Evolutionary conservation across 1,284 basidiomycete species (phyloP).

Genomic region (Rhodotorula sp.): DNA sequence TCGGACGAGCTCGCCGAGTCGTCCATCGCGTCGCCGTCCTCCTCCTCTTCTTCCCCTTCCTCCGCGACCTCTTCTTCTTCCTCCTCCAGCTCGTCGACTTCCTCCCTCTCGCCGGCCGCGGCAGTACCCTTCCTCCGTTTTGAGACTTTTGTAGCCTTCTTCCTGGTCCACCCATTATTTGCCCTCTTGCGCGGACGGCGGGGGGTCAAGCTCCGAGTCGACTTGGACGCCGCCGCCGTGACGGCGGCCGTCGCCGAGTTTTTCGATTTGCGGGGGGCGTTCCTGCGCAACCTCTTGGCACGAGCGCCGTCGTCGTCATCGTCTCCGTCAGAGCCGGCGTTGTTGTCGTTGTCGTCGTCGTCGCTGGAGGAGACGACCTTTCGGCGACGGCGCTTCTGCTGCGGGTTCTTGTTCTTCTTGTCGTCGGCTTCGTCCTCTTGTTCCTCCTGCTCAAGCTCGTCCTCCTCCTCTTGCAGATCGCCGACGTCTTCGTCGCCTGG

Average conservation of each 20-base stretch:
- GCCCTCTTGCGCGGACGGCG: too few species aligned
- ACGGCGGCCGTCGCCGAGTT: too few species aligned
- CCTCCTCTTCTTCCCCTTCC: background rate
- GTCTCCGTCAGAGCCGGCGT: background rate
- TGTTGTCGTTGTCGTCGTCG: background rate
- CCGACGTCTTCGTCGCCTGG: background rate
- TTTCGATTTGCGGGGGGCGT: too few species aligned
- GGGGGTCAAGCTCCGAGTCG: too few species aligned
- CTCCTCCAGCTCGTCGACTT: background rate
- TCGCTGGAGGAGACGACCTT: background rate
- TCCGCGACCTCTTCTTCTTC: background rate
- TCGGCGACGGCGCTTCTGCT: background rate
- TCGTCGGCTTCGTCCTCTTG: background rate
- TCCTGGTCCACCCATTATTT: too few species aligned
- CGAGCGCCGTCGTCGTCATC: background rate
- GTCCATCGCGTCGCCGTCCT: background rate
- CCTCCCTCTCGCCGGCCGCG: too few species aligned
- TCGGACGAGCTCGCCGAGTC: background rate
- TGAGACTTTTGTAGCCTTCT: too few species aligned
- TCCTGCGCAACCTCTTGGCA: background rate
- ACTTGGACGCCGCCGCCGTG: too few species aligned
- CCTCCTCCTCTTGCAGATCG: background rate
- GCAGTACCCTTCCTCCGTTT: too few species aligned
- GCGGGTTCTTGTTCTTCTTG: background rate
- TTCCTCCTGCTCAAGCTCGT: background rate